Base-by-base conservation (phyloP, 768 basidiomycete species). In the Leccinum longicurvipes region DNA sequence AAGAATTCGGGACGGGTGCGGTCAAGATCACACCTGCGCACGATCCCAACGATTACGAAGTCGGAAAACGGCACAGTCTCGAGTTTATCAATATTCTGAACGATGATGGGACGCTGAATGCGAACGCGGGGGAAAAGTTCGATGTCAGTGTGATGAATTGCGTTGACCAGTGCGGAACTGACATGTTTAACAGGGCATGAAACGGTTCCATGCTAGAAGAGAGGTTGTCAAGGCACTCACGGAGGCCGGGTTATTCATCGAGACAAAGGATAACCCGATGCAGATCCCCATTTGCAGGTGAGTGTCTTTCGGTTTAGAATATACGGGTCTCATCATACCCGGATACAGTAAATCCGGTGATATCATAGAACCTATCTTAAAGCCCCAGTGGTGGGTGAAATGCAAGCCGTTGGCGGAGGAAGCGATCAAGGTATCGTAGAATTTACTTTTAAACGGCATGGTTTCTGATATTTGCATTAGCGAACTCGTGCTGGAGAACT, bases 21-120 rank as follows among this genome's bases (percentile, higher is more conserved):
- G 96, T 98, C 50, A 98, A 99, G 77, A 98, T 98, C 66, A 98
- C 97, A 0, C 97, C 97, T 15, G 97, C 96, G 0, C 97, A 98
- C 67, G 97, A 98, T 70, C 90, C 86, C 15, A 95, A 95, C 67
- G 96, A 98, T 79, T 98, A 96, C 72, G 93, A 93, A 61, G 93
- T 94, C 61, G 97, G 93, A 10, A 67, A 84, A 64, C 77, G 96
- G 41, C 93, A 98, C 68, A 83, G 86, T 12, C 79, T 99, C 21
- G 86, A 90, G 46, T 96, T 97, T 68, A 87, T 99, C 75, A 98
- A 89, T 64, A 88, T 98, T 60, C 70, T 98, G 64, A 97, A 97
- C 66, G 96, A 98, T 63, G 93, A 99, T 67, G 97, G 97, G 9
- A 98, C 96, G 1, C 81, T 95, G 70, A 98, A 98, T 68, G 84